Evolutionary conservation across 805 yeast genomes (phyloP).

Genomic region (Clavispora phyllophila): DNA sequence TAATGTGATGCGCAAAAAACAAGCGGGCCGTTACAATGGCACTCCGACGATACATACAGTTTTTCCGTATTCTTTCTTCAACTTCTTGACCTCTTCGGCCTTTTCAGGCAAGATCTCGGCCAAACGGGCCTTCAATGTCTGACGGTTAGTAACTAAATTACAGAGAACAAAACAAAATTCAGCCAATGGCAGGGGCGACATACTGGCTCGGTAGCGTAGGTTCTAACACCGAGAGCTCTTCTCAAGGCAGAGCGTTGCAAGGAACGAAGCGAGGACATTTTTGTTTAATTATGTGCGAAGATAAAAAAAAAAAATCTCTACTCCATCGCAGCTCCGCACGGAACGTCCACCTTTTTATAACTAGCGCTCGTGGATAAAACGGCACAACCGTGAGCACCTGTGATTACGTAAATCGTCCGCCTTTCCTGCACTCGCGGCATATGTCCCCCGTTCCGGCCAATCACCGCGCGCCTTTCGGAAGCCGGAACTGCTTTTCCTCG

Average conservation of each 20-base stretch:
- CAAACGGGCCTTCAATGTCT: slow-evolving; percentile 89
- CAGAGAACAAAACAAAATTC: neutral
- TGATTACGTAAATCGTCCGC: slow-evolving; percentile 1
- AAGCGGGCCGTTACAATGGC: neutral
- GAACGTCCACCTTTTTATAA: slow-evolving; percentile 10
- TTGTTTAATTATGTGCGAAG: slow-evolving; percentile 2
- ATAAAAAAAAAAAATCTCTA: slow-evolving; percentile 3
- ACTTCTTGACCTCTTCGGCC: slow-evolving; percentile 84
- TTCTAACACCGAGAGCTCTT: slow-evolving; percentile 17
- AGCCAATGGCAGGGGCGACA: slow-evolving; percentile 11
- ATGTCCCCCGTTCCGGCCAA: slow-evolving; percentile 4
- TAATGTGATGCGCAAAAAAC: too few species aligned
- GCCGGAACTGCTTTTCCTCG: slow-evolving; percentile 3
- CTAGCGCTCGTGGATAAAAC: neutral
- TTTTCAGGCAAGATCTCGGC: slow-evolving; percentile 88
- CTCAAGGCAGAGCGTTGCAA: slow-evolving; percentile 30
- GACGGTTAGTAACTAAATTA: slow-evolving; percentile 16
- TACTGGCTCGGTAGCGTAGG: slow-evolving; percentile 20
- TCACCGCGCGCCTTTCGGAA: slow-evolving; percentile 1
- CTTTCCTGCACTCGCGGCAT: neutral
- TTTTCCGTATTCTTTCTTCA: slow-evolving; percentile 87
- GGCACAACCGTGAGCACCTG: slow-evolving; percentile 1
- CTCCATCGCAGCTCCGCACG: slow-evolving; percentile 2
- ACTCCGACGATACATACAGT: slow-evolving; percentile 42
- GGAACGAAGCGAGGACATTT: slow-evolving; percentile 34